Percentiles rank a stretch among this genome's conserved stretches.
These are phyloP conservation scores for Diaporthe aspalathi DNA, from an alignment of 2,329 filamentous ascomycete genomes.

Conservation along the genomic window DNA sequence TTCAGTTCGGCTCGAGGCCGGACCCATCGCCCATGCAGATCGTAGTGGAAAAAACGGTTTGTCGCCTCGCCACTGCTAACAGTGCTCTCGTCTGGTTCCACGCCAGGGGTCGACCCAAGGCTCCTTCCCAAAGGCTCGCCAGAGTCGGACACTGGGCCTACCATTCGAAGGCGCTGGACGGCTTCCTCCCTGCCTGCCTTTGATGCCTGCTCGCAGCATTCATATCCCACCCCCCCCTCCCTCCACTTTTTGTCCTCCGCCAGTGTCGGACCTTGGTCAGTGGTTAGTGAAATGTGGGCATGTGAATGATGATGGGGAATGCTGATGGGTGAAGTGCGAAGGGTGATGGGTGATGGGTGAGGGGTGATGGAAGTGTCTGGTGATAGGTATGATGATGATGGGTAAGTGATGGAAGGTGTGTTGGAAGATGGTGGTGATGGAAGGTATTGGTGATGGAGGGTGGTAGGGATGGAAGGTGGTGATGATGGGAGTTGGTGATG, in stretches of 20 bases:
- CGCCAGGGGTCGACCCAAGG: neutral
- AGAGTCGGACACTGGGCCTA: neutral
- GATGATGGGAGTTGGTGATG: no score
- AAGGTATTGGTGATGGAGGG: no score
- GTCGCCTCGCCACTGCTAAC: slow-evolving; percentile 7
- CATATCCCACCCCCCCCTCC: neutral
- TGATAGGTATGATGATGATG: no score
- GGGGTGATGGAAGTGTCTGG: no score
- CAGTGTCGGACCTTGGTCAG: neutral
- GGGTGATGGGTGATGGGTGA: neutral
- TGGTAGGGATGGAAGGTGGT: no score
- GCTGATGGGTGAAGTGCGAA: neutral
- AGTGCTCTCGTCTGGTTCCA: neutral
- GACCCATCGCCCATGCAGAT: neutral
- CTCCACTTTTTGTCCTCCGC: no score
- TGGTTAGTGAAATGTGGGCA: neutral
- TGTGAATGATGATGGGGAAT: neutral
- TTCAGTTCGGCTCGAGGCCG: slow-evolving; percentile 20
- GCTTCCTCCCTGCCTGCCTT: slow-evolving; percentile 27
- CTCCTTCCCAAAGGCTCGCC: neutral
- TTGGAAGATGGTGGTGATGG: no score
- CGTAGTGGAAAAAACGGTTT: neutral
- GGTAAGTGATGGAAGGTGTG: no score
- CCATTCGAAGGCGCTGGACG: neutral
- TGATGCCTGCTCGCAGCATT: neutral